phyloP scores from a whole-genome alignment of 768 basidiomycete genomes.

The Leccinum uliginosum region DNA sequence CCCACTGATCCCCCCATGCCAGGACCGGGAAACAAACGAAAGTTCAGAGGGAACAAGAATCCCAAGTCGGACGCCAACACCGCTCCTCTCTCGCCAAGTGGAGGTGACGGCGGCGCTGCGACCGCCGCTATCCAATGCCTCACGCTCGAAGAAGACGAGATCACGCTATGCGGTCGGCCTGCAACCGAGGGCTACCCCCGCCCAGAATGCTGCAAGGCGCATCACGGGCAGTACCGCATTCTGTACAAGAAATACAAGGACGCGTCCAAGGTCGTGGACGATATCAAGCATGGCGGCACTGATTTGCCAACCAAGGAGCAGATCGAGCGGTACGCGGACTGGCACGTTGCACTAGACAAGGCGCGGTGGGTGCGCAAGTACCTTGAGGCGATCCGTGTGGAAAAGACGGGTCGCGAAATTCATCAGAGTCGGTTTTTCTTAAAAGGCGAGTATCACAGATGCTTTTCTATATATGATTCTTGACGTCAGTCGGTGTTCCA shows the following conservation, averaged over 20 bases:
- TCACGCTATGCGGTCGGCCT: conserved; percentile 20
- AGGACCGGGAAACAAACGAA: conserved; percentile 8
- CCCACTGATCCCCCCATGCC: conserved; percentile 3
- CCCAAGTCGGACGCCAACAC: not conserved
- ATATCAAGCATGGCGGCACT: conserved; percentile 2
- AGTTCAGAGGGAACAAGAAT: not conserved
- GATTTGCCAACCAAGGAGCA: conserved; percentile 19
- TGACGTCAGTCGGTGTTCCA: conserved; percentile 5
- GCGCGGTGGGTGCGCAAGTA: conserved; percentile 24
- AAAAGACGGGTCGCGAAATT: conserved; percentile 28
- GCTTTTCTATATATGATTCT: not conserved
- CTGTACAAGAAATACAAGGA: conserved; percentile 26
- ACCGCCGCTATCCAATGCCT: conserved; percentile 4
- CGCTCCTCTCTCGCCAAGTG: not conserved
- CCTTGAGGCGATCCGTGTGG: conserved; percentile 30
- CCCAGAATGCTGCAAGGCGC: conserved; percentile 19
- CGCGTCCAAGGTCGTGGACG: conserved; percentile 25
- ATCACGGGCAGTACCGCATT: conserved; percentile 24
- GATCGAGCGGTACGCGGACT: conserved; percentile 11
- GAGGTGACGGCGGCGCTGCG: not conserved
- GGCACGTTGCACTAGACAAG: conserved; percentile 15
- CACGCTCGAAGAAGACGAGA: conserved; percentile 24
- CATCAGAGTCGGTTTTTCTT: conserved; percentile 32
- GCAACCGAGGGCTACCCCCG: conserved; percentile 19
- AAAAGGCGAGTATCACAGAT: conserved; percentile 20